Evolutionary conservation across 2,329 filamentous ascomycete genomes (phyloP).

Genomic region (Trichoderma oligosporum): DNA sequence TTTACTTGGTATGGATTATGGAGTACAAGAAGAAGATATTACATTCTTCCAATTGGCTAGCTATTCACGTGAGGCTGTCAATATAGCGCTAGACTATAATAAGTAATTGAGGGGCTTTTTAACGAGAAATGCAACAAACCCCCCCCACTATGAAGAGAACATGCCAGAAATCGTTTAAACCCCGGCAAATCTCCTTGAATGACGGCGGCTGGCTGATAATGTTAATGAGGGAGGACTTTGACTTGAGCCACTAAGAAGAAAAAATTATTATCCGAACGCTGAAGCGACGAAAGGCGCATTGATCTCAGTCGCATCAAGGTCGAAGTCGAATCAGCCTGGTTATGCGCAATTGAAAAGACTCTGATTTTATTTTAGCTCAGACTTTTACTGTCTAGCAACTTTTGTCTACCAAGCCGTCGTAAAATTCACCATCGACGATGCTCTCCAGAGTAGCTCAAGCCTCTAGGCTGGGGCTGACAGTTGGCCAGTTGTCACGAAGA

Average conservation of each 20-base stretch:
- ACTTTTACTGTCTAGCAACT: background rate
- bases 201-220: constrained; percentile 16
- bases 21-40: background rate
- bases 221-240: background rate
- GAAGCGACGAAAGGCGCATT: background rate
- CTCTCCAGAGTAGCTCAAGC: constrained; percentile 36
- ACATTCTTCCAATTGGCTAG: constrained; percentile 9
- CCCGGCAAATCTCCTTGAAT: constrained; percentile 11
- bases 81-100: background rate
- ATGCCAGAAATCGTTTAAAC: constrained; percentile 17
- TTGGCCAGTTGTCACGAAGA: constrained; percentile 29
- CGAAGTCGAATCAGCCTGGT: background rate
- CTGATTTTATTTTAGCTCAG: background rate
- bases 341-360: constrained; percentile 14
- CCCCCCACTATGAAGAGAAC: constrained; percentile 9
- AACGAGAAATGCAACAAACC: constrained; percentile 10
- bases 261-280: background rate
- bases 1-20: constrained; percentile 2
- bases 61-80: constrained; percentile 4
- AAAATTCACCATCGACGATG: constrained; percentile 34
- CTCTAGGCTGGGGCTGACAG: constrained; percentile 33
- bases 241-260: constrained; percentile 7
- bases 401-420: background rate
- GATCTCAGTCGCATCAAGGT: background rate
- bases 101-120: constrained; percentile 3